phyloP scores from a whole-genome alignment of 75 land plant genomes.

The Isoetes taiwanensis region DNA sequence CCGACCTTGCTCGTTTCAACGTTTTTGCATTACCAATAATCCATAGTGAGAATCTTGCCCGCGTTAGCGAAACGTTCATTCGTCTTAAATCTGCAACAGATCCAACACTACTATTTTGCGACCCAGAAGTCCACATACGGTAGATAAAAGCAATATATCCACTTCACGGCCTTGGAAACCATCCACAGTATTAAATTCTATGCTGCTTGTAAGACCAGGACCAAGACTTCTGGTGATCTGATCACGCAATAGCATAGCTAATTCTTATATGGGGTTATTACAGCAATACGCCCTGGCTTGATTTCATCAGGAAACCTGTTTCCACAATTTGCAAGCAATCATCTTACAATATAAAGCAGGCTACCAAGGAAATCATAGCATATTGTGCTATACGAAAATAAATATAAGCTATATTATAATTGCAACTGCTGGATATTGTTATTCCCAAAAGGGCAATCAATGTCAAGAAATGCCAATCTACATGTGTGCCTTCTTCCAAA shows the following conservation, averaged over 20 bases:
- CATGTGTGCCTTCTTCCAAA: too few relatives aligned
- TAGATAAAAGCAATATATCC: constrained; percentile 76
- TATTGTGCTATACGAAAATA: too few relatives aligned
- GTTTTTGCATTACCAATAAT: constrained; percentile 78
- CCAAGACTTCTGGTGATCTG: constrained; percentile 49
- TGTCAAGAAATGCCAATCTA: too few relatives aligned
- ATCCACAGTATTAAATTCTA: constrained; percentile 96
- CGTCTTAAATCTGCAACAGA: constrained; percentile 95
- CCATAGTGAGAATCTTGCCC: constrained; percentile 84
- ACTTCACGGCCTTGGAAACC: constrained; percentile 97
- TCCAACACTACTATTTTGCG: too few relatives aligned
- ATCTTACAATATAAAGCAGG: too few relatives aligned
- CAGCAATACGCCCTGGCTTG: constrained; percentile 42
- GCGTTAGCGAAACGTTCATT: constrained; percentile 96
- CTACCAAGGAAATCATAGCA: too few relatives aligned
- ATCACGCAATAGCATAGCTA: constrained; percentile 51
- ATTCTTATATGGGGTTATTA: constrained; percentile 83
- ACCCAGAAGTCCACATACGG: too few relatives aligned
- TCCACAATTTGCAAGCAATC: too few relatives aligned
- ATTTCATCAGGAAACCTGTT: constrained; percentile 64
- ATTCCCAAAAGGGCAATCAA: too few relatives aligned
- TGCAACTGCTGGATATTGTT: too few relatives aligned
- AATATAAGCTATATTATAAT: too few relatives aligned
- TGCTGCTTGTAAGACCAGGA: constrained; percentile 22
- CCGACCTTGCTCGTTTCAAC: too few relatives aligned